phyloP scores from a whole-genome alignment of 2,329 filamentous ascomycete genomes.

The Aspergillus proliferans region DNA sequence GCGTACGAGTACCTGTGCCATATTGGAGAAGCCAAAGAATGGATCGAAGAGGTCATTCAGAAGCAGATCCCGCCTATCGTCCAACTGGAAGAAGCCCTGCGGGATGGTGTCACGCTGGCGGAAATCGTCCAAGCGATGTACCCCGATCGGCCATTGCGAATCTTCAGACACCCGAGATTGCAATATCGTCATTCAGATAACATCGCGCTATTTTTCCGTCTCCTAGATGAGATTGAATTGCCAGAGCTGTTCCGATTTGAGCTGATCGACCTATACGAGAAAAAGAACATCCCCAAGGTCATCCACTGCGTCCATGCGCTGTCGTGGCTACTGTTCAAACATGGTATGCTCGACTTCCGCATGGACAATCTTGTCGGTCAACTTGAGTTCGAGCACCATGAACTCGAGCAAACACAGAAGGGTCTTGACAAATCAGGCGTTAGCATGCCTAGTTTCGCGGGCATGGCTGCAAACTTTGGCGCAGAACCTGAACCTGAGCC shows the following conservation, averaged over 20 bases:
- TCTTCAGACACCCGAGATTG: slow-evolving; percentile 77
- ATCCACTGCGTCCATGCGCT: slow-evolving; percentile 98
- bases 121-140: slow-evolving; percentile 88
- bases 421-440: slow-evolving; percentile 91
- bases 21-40: slow-evolving; percentile 97
- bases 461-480: slow-evolving; percentile 93
- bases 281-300: slow-evolving; percentile 98
- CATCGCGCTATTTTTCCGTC: slow-evolving; percentile 91
- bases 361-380: slow-evolving; percentile 97
- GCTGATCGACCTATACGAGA: slow-evolving; percentile 95
- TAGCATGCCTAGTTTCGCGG: slow-evolving; percentile 95
- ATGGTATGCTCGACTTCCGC: slow-evolving; percentile 89
- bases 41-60: slow-evolving; percentile 90
- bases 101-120: slow-evolving; percentile 88
- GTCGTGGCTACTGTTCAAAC: slow-evolving; percentile 93
- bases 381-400: slow-evolving; percentile 94
- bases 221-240: slow-evolving; percentile 82
- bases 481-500: slow-evolving; percentile 71
- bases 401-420: slow-evolving; percentile 93
- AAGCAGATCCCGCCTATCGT: slow-evolving; percentile 85
- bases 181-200: slow-evolving; percentile 98
- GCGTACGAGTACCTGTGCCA: slow-evolving; percentile 98
- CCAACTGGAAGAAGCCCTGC: slow-evolving; percentile 82
- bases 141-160: slow-evolving; percentile 67
- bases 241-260: slow-evolving; percentile 97